Conservation (phyloP, 192 early-diverging fungal species). For the Gonapodya prolifera region DNA sequence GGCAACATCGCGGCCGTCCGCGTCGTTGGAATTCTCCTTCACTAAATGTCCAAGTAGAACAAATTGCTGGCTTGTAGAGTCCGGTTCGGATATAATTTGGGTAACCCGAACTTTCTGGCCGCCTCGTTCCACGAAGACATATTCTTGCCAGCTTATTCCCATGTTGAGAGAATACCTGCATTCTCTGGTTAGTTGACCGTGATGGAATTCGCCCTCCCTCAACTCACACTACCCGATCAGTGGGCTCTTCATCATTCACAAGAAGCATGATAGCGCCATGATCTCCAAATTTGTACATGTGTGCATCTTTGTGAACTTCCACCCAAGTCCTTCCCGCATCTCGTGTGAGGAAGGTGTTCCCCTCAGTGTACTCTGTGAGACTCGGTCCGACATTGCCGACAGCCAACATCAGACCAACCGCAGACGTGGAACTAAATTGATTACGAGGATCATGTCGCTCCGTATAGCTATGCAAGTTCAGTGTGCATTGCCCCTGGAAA, state of each 20-base stretch:
- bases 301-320: slow-evolving; percentile 49
- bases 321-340: slow-evolving; percentile 81
- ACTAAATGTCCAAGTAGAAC: slow-evolving; percentile 49
- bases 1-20: slow-evolving; percentile 15
- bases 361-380: slow-evolving; percentile 41
- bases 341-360: slow-evolving; percentile 65
- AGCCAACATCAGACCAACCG: slow-evolving; percentile 76
- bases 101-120: slow-evolving; percentile 49
- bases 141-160: slow-evolving; percentile 40
- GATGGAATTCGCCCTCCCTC: background rate
- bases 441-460: slow-evolving; percentile 52
- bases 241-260: slow-evolving; percentile 56
- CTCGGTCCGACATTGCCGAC: slow-evolving; percentile 72
- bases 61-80: slow-evolving; percentile 55
- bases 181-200: slow-evolving; percentile 20
- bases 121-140: slow-evolving; percentile 28
- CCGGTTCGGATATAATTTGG: slow-evolving; percentile 47
- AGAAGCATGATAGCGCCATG: slow-evolving; percentile 76
- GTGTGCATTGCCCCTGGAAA: slow-evolving; percentile 34
- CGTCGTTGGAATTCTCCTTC: slow-evolving; percentile 15
- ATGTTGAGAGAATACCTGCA: slow-evolving; percentile 65
- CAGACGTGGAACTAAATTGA: slow-evolving; percentile 53
- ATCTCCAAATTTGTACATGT: slow-evolving; percentile 78
- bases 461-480: slow-evolving; percentile 73
- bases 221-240: slow-evolving; percentile 20